These are phyloP conservation scores for Haberlea rhodopensis DNA, from an alignment of 257 asterid species.

Conservation along the genomic window DNA sequence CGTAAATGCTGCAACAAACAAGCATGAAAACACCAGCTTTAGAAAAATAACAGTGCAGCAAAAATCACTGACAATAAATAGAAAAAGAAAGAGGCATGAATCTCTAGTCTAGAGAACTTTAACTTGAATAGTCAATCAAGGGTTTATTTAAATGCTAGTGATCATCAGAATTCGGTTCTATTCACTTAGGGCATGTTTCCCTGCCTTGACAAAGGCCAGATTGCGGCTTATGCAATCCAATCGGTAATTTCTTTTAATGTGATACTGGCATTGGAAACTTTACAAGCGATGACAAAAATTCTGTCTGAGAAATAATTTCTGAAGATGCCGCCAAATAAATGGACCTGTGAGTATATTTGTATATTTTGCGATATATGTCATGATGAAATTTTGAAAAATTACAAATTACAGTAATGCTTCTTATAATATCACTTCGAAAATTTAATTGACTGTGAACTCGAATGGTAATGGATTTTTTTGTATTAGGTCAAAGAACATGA, in stretches of 20 bases:
- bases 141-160: background rate
- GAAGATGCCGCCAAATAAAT: background rate
- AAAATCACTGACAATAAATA: background rate
- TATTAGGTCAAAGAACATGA: background rate
- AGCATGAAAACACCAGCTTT: slow-evolving; percentile 19
- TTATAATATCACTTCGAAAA: background rate
- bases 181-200: background rate
- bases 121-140: background rate
- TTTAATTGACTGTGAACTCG: background rate
- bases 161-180: background rate
- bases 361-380: background rate
- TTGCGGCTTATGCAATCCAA: background rate
- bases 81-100: slow-evolving; percentile 9
- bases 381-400: background rate
- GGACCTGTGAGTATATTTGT: background rate
- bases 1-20: slow-evolving; percentile 52
- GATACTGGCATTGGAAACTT: background rate
- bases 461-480: background rate
- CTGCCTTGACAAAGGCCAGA: background rate
- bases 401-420: background rate
- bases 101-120: background rate
- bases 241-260: background rate
- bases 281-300: background rate
- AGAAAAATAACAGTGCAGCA: slow-evolving; percentile 1
- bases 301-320: background rate